Evolutionary conservation across 306 rosid species (phyloP).

Genomic region (Arachis hypogaea): DNA sequence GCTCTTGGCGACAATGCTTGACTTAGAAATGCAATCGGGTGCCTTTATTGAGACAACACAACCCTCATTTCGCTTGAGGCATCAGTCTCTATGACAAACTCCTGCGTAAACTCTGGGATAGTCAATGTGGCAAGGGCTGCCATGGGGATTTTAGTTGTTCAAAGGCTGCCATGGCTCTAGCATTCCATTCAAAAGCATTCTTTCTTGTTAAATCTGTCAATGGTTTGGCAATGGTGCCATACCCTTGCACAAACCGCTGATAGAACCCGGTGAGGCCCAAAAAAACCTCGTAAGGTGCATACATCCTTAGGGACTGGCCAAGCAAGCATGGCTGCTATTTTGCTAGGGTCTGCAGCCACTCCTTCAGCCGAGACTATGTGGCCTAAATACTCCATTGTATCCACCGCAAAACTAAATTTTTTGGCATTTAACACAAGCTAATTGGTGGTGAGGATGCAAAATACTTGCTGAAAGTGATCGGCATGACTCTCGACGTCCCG

Average conservation of each 20-base stretch:
- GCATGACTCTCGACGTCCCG: too few relatives aligned
- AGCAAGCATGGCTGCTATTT: neutral
- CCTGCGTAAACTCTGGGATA: neutral
- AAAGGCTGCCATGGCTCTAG: neutral
- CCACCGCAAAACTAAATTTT: neutral
- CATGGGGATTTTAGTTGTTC: neutral
- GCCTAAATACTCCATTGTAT: neutral
- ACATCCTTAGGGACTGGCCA: neutral
- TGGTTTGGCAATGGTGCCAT: neutral
- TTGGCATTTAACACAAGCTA: too few relatives aligned
- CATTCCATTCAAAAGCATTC: neutral
- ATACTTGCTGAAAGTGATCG: too few relatives aligned
- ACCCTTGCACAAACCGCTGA: too few relatives aligned
- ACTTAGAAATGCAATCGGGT: neutral
- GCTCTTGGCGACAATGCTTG: neutral
- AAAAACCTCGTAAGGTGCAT: too few relatives aligned
- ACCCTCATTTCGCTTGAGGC: neutral
- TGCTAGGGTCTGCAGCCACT: neutral
- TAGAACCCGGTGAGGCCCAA: neutral
- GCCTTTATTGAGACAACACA: neutral
- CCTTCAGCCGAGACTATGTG: neutral
- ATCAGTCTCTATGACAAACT: neutral
- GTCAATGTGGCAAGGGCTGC: too few relatives aligned
- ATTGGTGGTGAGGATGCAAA: too few relatives aligned
- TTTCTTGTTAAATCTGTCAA: too few relatives aligned